These are phyloP conservation scores for Solanum phureja DNA, from an alignment of 257 asterid species.

Conservation along the genomic window DNA sequence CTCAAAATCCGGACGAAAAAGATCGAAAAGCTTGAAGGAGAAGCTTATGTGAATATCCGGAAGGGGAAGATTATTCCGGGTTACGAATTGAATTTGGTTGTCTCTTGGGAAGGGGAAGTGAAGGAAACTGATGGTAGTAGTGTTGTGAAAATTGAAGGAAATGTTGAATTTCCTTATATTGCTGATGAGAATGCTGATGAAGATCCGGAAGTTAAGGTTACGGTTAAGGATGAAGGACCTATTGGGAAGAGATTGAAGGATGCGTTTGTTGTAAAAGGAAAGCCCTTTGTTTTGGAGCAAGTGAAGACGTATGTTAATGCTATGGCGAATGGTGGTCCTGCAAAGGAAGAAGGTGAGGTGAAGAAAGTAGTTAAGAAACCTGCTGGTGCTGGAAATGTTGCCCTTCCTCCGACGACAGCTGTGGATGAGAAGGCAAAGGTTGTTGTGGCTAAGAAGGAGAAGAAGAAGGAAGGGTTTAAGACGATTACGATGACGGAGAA, in stretches of 20 bases:
- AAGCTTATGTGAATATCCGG: conserved; percentile 87
- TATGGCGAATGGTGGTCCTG: conserved; percentile 86
- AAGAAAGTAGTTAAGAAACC: conserved; percentile 37
- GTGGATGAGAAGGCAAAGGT: neutral
- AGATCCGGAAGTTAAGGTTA: conserved; percentile 64
- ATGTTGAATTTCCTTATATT: conserved; percentile 72
- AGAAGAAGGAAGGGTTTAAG: conserved; percentile 83
- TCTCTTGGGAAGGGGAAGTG: conserved; percentile 73
- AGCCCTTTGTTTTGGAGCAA: conserved; percentile 68
- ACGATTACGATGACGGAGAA: conserved; percentile 80
- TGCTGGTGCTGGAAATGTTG: neutral
- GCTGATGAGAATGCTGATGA: conserved; percentile 94
- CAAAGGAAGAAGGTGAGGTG: conserved; percentile 75
- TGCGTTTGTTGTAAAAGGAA: conserved; percentile 60
- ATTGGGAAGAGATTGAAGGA: conserved; percentile 64
- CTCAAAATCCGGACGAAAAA: conserved; percentile 36
- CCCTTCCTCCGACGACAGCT: neutral
- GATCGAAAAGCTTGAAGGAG: conserved; percentile 64
- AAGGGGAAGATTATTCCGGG: conserved; percentile 91
- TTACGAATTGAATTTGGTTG: conserved; percentile 50
- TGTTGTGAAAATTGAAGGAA: conserved; percentile 47
- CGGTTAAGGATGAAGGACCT: conserved; percentile 71
- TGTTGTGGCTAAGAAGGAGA: conserved; percentile 24
- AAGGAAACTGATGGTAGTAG: conserved; percentile 47
- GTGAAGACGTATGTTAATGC: conserved; percentile 48